phyloP scores from a whole-genome alignment of 495 filamentous ascomycete genomes.

The Cetradonia linearis region DNA sequence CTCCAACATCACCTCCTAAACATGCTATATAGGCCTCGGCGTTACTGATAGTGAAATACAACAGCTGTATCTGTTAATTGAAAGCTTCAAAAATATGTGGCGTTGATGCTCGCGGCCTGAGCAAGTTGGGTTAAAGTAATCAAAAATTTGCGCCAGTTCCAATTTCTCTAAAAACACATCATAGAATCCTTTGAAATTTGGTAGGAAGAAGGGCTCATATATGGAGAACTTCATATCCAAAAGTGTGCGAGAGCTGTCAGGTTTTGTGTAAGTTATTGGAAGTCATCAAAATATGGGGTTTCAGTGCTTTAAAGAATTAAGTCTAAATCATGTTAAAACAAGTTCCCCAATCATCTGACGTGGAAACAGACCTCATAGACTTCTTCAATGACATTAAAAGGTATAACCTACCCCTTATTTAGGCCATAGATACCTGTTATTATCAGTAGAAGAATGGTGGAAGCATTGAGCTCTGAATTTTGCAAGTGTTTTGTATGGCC shows the following conservation, averaged over 20 bases:
- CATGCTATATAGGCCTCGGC: too few relatives aligned
- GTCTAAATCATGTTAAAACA: not conserved
- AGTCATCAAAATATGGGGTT: not conserved
- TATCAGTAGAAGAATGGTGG: not conserved
- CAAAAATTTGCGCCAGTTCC: not conserved
- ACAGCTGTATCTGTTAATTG: too few relatives aligned
- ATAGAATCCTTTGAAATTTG: not conserved
- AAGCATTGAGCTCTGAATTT: not conserved
- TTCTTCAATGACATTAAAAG: not conserved
- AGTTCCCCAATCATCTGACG: too few relatives aligned
- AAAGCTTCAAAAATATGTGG: too few relatives aligned
- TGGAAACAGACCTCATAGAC: not conserved
- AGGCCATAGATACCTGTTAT: not conserved
- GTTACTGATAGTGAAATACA: too few relatives aligned
- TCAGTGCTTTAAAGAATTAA: too few relatives aligned
- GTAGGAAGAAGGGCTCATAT: not conserved
- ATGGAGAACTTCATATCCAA: not conserved
- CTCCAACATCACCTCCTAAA: too few relatives aligned
- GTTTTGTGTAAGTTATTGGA: not conserved
- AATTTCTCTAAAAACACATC: not conserved
- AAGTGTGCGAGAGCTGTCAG: not conserved
- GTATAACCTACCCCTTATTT: not conserved
- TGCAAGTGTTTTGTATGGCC: not conserved
- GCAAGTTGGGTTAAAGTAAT: not conserved
- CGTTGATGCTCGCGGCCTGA: not conserved